Percentiles rank a stretch among this genome's conserved stretches.
Conservation (phyloP, 257 asterid species). For the Petrea volubilis region DNA sequence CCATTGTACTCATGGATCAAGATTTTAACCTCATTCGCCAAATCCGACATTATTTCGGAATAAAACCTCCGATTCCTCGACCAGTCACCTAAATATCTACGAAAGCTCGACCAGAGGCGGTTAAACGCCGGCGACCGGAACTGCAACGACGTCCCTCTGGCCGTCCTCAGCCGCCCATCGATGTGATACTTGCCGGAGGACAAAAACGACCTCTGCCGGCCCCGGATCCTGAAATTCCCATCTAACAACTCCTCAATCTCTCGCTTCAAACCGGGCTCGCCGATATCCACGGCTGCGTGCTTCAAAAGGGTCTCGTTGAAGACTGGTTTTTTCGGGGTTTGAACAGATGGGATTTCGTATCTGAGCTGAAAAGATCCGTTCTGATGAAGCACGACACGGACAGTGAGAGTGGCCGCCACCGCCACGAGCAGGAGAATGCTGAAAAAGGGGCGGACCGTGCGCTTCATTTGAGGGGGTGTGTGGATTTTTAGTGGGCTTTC, state of each 20-base stretch:
- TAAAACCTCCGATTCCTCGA: slow-evolving; percentile 55
- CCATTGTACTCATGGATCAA: slow-evolving; percentile 37
- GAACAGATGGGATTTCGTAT: slow-evolving; percentile 36
- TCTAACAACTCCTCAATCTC: slow-evolving; percentile 75
- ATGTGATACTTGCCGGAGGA: slow-evolving; percentile 63
- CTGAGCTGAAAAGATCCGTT: slow-evolving; percentile 44
- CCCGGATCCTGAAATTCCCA: slow-evolving; percentile 64
- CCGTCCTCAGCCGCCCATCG: slow-evolving; percentile 50
- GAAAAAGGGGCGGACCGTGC: slow-evolving; percentile 54
- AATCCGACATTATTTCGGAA: slow-evolving; percentile 52
- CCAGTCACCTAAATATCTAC: slow-evolving; percentile 70
- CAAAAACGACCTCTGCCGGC: slow-evolving; percentile 73
- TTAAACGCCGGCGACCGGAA: slow-evolving; percentile 75
- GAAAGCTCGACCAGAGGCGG: slow-evolving; percentile 64
- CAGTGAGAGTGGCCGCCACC: slow-evolving; percentile 49
- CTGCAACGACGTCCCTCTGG: slow-evolving; percentile 52
- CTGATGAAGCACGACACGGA: slow-evolving; percentile 47
- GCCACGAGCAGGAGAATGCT: slow-evolving; percentile 54
- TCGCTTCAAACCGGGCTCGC: slow-evolving; percentile 61
- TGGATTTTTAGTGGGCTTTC: slow-evolving; percentile 21
- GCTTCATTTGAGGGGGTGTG: slow-evolving; percentile 73
- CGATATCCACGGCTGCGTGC: slow-evolving; percentile 63
- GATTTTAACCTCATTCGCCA: slow-evolving; percentile 35
- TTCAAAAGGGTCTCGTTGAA: slow-evolving; percentile 68
- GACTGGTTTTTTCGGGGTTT: slow-evolving; percentile 25